phyloP scores from a whole-genome alignment of 345 rosid genomes.

The Aquilaria sinensis region DNA sequence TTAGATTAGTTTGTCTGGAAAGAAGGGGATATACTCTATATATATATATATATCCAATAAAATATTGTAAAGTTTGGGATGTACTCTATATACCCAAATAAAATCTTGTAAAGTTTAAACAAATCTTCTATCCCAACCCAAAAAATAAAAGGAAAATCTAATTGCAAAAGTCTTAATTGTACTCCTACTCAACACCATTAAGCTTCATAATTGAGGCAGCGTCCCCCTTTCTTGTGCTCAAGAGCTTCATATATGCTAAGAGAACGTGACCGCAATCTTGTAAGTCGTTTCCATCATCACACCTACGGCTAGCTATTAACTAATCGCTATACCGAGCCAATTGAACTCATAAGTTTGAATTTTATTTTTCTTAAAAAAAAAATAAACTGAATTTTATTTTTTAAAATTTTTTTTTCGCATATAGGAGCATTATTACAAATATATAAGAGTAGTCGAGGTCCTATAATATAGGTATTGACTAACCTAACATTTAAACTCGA shows the following conservation, averaged over 20 bases:
- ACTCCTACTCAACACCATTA: background rate
- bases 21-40: constrained; percentile 5
- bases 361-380: too few relatives aligned
- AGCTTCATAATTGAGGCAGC: background rate
- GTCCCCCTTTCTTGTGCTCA: background rate
- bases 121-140: constrained; percentile 20
- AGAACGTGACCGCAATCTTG: background rate
- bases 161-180: constrained; percentile 1
- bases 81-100: constrained; percentile 3
- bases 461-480: too few relatives aligned
- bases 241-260: constrained; percentile 6
- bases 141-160: background rate
- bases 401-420: too few relatives aligned
- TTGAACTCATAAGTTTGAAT: too few relatives aligned
- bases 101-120: constrained; percentile 27
- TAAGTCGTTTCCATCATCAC: constrained; percentile 30
- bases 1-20: background rate
- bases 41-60: background rate
- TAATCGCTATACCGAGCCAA: too few relatives aligned
- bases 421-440: constrained; percentile 12
- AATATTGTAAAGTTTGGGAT: constrained; percentile 5
- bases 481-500: too few relatives aligned
- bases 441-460: background rate
- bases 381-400: too few relatives aligned
- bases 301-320: constrained; percentile 5